Evolutionary conservation across 2,329 filamentous ascomycete species (phyloP), one percentile per base, ranked within the genome.

Genomic region (Colletotrichum magnum): DNA sequence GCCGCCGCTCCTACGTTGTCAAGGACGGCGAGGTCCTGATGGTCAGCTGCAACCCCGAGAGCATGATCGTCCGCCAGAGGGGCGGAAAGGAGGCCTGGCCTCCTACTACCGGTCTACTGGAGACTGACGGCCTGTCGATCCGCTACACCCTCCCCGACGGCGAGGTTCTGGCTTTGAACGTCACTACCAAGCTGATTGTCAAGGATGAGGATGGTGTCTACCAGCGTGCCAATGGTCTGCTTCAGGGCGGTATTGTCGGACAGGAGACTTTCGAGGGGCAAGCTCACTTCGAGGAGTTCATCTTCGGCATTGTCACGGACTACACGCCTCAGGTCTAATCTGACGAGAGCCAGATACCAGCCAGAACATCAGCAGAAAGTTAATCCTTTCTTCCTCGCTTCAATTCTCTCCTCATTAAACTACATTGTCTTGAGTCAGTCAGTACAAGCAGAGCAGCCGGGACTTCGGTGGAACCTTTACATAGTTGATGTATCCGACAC

Each of bases 11-110:
- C 18, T 82, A 79, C 58, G 74, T 80, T 3, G 73, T 78, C 1
- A 72, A 72, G 26, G 68, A 80, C 63, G 75, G 76, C 2, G 48
- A 73, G 18, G 67, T 78, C 12, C 51, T 81, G 0, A 47, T 73
- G 4, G 72, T 77, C 0, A 70, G 72, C 10, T 82, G 80, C 24
- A 74, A 47, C 4, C 32, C 3, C 32, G 32, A 36, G 28, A 36
- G 9, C 72, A 72, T 74, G 24, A 48, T 18, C 5, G 59, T 69
- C 52, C 71, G 75, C 2, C 75, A 72, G 24, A 71, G 53, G 13
- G 72, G 70, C 6, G 24, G 6, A 2, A 71, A 74, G 41, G 51
- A 54, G 18, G 28, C 53, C 32, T 36, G 32, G 32, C 32, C 32
- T 36, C 32, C 32, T 4, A 36, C 32, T 3, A 36, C 32, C 32